These are phyloP conservation scores for Cucurbita pepo DNA, from an alignment of 306 rosid genomes.

Conservation along the genomic window DNA sequence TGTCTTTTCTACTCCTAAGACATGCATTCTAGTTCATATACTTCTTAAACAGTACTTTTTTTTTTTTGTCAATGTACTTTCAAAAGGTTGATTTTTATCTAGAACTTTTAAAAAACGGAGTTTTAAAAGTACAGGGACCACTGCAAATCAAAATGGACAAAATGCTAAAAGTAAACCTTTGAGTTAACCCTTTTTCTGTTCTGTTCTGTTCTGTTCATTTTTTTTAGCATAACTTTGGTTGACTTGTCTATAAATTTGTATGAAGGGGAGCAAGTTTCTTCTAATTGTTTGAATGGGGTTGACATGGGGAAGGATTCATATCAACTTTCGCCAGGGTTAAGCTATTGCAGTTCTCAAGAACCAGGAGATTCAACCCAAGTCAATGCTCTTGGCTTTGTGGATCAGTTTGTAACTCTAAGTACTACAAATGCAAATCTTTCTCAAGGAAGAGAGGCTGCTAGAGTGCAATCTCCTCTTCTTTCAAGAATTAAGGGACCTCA, in stretches of 20 bases:
- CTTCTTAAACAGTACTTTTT: not conserved
- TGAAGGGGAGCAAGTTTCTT: conserved; percentile 24
- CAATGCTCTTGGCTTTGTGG: conserved; percentile 72
- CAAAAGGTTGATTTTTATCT: no score
- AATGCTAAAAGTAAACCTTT: not conserved
- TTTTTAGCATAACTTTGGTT: not conserved
- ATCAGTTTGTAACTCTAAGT: conserved; percentile 43
- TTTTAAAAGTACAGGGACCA: not conserved
- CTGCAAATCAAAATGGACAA: not conserved
- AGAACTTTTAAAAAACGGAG: no score
- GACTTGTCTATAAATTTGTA: conserved; percentile 7
- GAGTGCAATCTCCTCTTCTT: conserved; percentile 22
- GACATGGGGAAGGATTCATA: conserved; percentile 7
- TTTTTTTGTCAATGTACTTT: not conserved
- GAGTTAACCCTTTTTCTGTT: not conserved
- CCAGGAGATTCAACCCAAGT: conserved; percentile 77
- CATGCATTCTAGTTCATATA: not conserved
- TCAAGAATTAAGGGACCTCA: conserved; percentile 41
- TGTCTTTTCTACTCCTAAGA: not conserved
- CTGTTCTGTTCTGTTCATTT: not conserved
- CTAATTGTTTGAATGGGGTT: conserved; percentile 7
- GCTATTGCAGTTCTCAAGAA: conserved; percentile 74
- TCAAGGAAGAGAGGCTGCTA: conserved; percentile 29
- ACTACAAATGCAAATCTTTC: conserved; percentile 27
- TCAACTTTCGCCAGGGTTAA: conserved; percentile 31